Base-by-base conservation (phyloP, 1,284 basidiomycete genomes). In the Fistulina hepatica region DNA sequence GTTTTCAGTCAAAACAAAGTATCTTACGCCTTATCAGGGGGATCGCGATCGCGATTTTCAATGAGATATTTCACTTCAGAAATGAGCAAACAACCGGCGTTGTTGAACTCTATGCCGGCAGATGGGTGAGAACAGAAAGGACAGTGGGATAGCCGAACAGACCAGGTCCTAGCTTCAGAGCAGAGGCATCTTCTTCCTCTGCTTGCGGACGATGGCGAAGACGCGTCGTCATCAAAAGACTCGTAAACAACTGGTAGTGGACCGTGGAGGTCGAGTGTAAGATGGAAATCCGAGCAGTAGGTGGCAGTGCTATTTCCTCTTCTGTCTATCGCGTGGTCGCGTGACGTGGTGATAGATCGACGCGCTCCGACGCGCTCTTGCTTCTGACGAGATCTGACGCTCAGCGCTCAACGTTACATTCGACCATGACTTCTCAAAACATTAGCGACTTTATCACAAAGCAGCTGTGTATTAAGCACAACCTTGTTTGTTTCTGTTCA, bases 41-140 rank as follows among this genome's bases (percentile, higher is more conserved):
- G 77, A 49, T 82, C 82, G 55, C 83, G 84, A 56, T 86, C 80
- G 43, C 82, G 67, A 55, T 89, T 84, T 57, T 90, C 86, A 24
- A 94, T 67, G 34, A 94, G 64, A 53, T 90, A 82, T 53, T 88
- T 86, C 52, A 93, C 90, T 55, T 94, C 90, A 1, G 86, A 91
- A 46, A 91, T 90, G 48, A 90, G 73, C 49, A 94, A 61, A 60
- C 88, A 92, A 63, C 85, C 86, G 3, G 82, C 84, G 49, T 88
- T 86, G 61, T 88, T 85, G 62, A 93, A 93, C 53, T 91, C 90
- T 89, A 20, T 30, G 7, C 19, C n/a, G 3, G 24, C 28, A 13
- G 15, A 26, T 20, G 24, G 21, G 5, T 31, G 30, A 34, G n/a
- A 13, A 12, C 19, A 39, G 25, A 28, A 24, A 22, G 8, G 37